These are phyloP conservation scores for Pseudozyma pruni DNA, from an alignment of 1,284 basidiomycete species.

Conservation along the genomic window DNA sequence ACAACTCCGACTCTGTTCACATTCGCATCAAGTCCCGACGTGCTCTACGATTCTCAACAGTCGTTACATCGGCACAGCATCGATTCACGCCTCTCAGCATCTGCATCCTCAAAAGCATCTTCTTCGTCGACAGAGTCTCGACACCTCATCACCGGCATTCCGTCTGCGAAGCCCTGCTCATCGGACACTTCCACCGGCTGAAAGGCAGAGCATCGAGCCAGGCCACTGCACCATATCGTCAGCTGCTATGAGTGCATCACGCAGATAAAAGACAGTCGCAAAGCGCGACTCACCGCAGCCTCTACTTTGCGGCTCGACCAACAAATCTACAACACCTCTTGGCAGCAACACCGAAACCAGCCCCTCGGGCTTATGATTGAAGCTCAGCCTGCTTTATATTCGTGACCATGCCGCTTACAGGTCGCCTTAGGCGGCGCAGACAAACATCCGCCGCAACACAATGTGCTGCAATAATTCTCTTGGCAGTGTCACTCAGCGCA, in stretches of 20 bases:
- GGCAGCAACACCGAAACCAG: neutral
- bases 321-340: neutral
- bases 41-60: too few species aligned
- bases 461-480: neutral
- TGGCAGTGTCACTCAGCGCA: conserved; percentile 9
- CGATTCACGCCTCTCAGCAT: neutral
- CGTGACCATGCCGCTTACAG: neutral
- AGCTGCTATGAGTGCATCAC: conserved; percentile 26
- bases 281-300: conserved; percentile 8
- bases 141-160: too few species aligned
- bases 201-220: neutral
- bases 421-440: conserved; percentile 1
- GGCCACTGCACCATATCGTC: neutral
- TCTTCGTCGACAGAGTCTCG: neutral
- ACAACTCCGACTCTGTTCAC: too few species aligned
- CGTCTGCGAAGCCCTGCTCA: too few species aligned
- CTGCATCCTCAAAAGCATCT: conserved; percentile 6
- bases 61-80: neutral
- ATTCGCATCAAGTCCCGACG: too few species aligned
- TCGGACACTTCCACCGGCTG: too few species aligned
- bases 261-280: conserved; percentile 18
- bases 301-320: neutral
- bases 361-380: neutral
- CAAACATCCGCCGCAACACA: neutral
- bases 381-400: neutral